phyloP scores from a whole-genome alignment of 768 basidiomycete genomes.

The Kwoniella sp. region DNA sequence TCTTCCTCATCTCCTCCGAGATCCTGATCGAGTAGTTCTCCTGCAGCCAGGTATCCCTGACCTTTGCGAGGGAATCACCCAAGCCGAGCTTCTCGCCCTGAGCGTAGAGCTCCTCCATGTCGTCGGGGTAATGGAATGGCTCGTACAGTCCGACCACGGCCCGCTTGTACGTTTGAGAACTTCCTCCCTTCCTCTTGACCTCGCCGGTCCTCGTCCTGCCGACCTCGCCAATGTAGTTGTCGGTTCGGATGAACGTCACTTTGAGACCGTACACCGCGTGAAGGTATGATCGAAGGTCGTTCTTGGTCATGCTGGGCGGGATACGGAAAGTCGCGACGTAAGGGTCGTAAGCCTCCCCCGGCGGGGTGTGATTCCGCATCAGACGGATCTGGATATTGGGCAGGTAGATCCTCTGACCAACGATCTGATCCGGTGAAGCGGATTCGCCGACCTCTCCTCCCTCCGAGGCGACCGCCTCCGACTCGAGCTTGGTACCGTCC shows the following conservation, averaged over 20 bases:
- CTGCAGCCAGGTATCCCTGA: slow-evolving; percentile 57
- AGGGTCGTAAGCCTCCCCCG: slow-evolving; percentile 80
- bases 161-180: slow-evolving; percentile 67
- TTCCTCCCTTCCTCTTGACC: slow-evolving; percentile 23
- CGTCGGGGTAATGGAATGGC: slow-evolving; percentile 87
- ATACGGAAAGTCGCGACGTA: slow-evolving; percentile 92
- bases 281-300: slow-evolving; percentile 82
- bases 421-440: slow-evolving; percentile 46
- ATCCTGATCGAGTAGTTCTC: slow-evolving; percentile 58
- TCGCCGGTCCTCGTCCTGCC: slow-evolving; percentile 38
- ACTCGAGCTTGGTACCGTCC: slow-evolving; percentile 2
- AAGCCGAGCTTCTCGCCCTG: slow-evolving; percentile 55
- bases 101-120: slow-evolving; percentile 70
- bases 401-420: slow-evolving; percentile 80
- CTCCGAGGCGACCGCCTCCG: neutral
- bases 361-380: slow-evolving; percentile 73
- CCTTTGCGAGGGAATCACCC: slow-evolving; percentile 30
- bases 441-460: neutral
- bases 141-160: slow-evolving; percentile 86
- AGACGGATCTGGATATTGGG: slow-evolving; percentile 80
- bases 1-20: slow-evolving; percentile 45
- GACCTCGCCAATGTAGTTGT: slow-evolving; percentile 70
- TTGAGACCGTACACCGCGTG: slow-evolving; percentile 77
- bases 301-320: slow-evolving; percentile 81
- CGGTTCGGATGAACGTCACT: slow-evolving; percentile 92